Base-by-base conservation (phyloP, 2,329 filamentous ascomycete species). In the Ascochyta rabiei region DNA sequence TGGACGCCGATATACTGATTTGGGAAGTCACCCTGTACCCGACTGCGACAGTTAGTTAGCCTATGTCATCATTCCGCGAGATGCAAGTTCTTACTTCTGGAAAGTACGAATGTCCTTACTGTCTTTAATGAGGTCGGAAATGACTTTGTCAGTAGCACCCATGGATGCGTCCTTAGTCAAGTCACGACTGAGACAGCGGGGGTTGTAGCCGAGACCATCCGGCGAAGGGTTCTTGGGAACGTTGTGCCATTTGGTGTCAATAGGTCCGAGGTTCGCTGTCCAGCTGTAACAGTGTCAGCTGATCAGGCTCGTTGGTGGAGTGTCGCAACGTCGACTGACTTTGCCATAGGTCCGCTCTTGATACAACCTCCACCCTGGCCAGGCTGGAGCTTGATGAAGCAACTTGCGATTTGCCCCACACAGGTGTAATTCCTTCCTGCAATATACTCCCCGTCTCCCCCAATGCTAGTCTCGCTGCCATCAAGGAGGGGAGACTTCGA, bases 351-450 rank as follows among this genome's bases (percentile, higher is more conserved):
- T 0, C 83, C 83, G 0, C 72, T 75, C 13, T 67, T 74, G 2
- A 86, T 75, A 63, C 83, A 86, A 2, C 84, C 84, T 34, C 84
- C 83, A 13, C 84, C 84, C 0, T 76, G 76, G n/a, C 81, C 84
- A 0, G 78, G 77, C 0, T 79, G 81, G 9, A 81, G 67, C 18
- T 62, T 73, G 54, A 79, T 66, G 2, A 50, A 55, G 33, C 67
- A 72, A 2, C 31, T 16, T 7, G 59, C 47, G 10, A 53, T 50
- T 8, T 64, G 60, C 0, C 71, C 67, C 12, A 75, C 65, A 41
- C 70, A 73, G 9, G 64, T 64, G 39, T 47, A 72, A 63, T 60
- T 75, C 31, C 65, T 63, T 2, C 59, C 60, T 1, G 60, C 33
- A 3, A 63, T 63, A 42, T 66, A 73, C 2, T 55, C 71, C 19